Percentiles rank a stretch among this genome's conserved stretches.
Evolutionary conservation across 306 rosid genomes (phyloP).

Genomic region (Pterocarpus santalinus): DNA sequence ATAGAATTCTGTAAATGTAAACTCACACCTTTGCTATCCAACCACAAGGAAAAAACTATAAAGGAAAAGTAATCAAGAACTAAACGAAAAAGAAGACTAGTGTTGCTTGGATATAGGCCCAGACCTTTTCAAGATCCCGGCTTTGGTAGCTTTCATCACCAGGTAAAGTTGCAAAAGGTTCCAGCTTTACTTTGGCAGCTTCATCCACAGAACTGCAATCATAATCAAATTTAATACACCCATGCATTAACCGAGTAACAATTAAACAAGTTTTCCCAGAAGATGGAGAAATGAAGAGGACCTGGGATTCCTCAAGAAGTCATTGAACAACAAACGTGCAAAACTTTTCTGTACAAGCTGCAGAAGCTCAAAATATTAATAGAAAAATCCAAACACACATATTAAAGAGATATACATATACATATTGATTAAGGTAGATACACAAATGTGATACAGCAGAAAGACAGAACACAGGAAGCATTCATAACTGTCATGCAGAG

Average conservation of each 20-base stretch:
- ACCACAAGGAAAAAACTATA: background rate
- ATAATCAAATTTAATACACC: slow-evolving; percentile 51
- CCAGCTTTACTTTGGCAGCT: slow-evolving; percentile 78
- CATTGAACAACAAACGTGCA: slow-evolving; percentile 85
- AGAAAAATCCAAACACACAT: background rate
- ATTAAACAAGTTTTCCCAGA: slow-evolving; percentile 25
- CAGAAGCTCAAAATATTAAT: slow-evolving; percentile 46
- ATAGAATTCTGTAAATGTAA: background rate
- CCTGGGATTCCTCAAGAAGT: slow-evolving; percentile 84
- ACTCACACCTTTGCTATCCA: background rate
- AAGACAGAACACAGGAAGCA: slow-evolving; percentile 11
- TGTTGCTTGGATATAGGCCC: slow-evolving; percentile 37
- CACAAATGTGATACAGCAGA: slow-evolving; percentile 21
- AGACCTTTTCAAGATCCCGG: slow-evolving; percentile 98
- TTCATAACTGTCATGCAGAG: slow-evolving; percentile 18
- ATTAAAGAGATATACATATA: slow-evolving; percentile 8
- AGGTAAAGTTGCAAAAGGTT: slow-evolving; percentile 75
- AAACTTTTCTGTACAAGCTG: slow-evolving; percentile 99
- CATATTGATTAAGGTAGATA: slow-evolving; percentile 9
- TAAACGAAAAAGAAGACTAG: slow-evolving; percentile 5
- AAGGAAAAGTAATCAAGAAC: slow-evolving; percentile 4
- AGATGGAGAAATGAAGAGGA: slow-evolving; percentile 45
- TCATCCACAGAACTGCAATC: slow-evolving; percentile 78
- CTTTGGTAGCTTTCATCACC: slow-evolving; percentile 89
- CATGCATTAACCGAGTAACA: slow-evolving; percentile 32